Evolutionary conservation across 2,329 filamentous ascomycete genomes (phyloP).

Genomic region (Aspergillus terreus): DNA sequence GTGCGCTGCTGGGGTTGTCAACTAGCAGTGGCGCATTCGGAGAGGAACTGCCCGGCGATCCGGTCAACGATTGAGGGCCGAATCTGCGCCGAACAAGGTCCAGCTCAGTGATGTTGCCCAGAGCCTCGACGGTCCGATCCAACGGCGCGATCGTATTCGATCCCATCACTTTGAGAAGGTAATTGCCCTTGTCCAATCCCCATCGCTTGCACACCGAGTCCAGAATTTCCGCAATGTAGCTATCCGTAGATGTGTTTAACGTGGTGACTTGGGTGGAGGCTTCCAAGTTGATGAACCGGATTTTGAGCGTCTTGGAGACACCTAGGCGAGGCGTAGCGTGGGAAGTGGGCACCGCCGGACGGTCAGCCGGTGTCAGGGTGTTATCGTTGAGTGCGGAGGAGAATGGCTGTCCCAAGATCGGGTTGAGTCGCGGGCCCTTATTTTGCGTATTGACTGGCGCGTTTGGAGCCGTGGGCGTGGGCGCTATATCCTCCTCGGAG

Average conservation of each 20-base stretch:
- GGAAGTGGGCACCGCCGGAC: slow-evolving; percentile 39
- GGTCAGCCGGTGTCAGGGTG: slow-evolving; percentile 44
- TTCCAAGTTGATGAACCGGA: slow-evolving; percentile 60
- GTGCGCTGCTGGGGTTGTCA: slow-evolving; percentile 28
- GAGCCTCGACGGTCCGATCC: slow-evolving; percentile 62
- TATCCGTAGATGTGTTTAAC: slow-evolving; percentile 59
- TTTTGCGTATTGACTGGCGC: slow-evolving; percentile 18
- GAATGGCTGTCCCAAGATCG: slow-evolving; percentile 45
- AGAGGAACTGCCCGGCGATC: slow-evolving; percentile 59
- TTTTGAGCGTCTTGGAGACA: slow-evolving; percentile 54
- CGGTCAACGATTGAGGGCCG: slow-evolving; percentile 53
- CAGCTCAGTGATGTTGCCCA: slow-evolving; percentile 57
- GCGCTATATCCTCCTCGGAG: slow-evolving; percentile 27
- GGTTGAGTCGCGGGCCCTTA: slow-evolving; percentile 33
- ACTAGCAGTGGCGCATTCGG: slow-evolving; percentile 64
- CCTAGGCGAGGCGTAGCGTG: slow-evolving; percentile 55
- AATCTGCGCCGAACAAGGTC: slow-evolving; percentile 62
- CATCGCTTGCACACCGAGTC: slow-evolving; percentile 61
- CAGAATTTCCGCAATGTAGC: slow-evolving; percentile 65
- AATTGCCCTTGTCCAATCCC: slow-evolving; percentile 61
- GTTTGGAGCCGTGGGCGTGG: slow-evolving; percentile 15
- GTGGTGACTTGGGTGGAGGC: slow-evolving; percentile 52
- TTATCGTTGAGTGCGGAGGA: slow-evolving; percentile 44
- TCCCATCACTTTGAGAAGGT: slow-evolving; percentile 60
- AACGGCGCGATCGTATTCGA: slow-evolving; percentile 61